These are phyloP conservation scores for Emericellopsis atlantica DNA, from an alignment of 2,329 filamentous ascomycete genomes.

Conservation along the genomic window DNA sequence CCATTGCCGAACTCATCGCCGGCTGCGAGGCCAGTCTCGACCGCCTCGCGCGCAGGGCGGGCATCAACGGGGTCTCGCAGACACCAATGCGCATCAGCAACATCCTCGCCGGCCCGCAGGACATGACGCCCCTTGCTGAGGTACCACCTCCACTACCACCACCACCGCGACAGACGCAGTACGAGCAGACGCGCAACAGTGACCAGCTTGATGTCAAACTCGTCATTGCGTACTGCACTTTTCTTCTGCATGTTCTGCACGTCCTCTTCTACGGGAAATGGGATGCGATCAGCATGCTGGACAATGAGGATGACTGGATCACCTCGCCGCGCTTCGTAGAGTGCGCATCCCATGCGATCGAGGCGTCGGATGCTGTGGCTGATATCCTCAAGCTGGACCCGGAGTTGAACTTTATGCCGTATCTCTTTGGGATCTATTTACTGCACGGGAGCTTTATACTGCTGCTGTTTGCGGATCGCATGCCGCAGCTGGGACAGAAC, in stretches of 20 bases:
- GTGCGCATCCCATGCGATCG: slow-evolving; percentile 32
- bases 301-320: slow-evolving; percentile 35
- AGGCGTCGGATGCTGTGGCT: slow-evolving; percentile 29
- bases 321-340: slow-evolving; percentile 29
- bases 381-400: slow-evolving; percentile 33
- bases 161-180: background rate
- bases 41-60: slow-evolving; percentile 11
- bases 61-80: background rate
- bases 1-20: slow-evolving; percentile 21
- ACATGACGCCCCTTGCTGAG: background rate
- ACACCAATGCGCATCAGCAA: slow-evolving; percentile 8
- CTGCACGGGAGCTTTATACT: slow-evolving; percentile 37
- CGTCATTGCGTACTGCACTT: slow-evolving; percentile 31
- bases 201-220: slow-evolving; percentile 21
- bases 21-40: slow-evolving; percentile 25
- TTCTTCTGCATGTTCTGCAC: slow-evolving; percentile 33
- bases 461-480: slow-evolving; percentile 33
- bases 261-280: slow-evolving; percentile 35
- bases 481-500: slow-evolving; percentile 31
- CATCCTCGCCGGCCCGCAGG: slow-evolving; percentile 6
- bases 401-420: slow-evolving; percentile 38
- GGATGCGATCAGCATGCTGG: slow-evolving; percentile 35
- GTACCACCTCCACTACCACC: background rate
- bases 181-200: background rate
- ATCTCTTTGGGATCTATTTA: slow-evolving; percentile 38